Base-by-base conservation (phyloP, 2,329 filamentous ascomycete species). In the Diplodia intermedia region DNA sequence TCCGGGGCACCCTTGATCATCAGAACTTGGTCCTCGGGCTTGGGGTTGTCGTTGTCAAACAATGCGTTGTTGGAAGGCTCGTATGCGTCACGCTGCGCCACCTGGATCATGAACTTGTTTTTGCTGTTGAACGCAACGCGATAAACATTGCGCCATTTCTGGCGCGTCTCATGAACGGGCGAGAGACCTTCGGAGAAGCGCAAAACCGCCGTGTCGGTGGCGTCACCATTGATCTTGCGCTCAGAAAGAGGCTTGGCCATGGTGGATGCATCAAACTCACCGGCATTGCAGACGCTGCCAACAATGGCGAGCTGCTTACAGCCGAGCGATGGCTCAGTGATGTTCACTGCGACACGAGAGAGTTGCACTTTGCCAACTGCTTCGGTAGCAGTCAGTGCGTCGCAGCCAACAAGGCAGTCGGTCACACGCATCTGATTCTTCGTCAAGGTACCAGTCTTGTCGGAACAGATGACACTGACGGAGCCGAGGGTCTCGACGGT, bases 1-100 rank as follows among this genome's bases (percentile, higher is more conserved):
- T 94, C 91, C 0, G 91, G 90, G 0, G 91, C 91, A 0, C 91
- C 91, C 76, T 94, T 93, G 75, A 93, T 91, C n/a, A 89, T 91
- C 53, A 93, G 79, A 0, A 90, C 66, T 26, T 54, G 29, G 57
- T 68, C 66, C n/a, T 68, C 56, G 7, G 66, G 66, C 55, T 49
- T 36, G 12, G 57, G 72, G 4, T 73, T 76, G 20, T 1, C 18
- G 11, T 26, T 1, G 55, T 75, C 65, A 72, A 71, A 26, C 23
- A 66, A 14, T 6, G 66, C 56, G 26, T 79, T 1, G 82, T 86
- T 53, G 67, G 63, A 11, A 60, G 62, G 29, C 69, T 71, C 55
- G 23, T 20, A 70, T 29, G 57, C 49, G 18, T 68, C 56, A 8
- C 57, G 55, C 49, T 62, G 66, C 6, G 66, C 50, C 0, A 89